Evolutionary conservation across 768 basidiomycete genomes (phyloP), one percentile per base, ranked within the genome.

Genomic region (Tubosaeta brunneosetosa): DNA sequence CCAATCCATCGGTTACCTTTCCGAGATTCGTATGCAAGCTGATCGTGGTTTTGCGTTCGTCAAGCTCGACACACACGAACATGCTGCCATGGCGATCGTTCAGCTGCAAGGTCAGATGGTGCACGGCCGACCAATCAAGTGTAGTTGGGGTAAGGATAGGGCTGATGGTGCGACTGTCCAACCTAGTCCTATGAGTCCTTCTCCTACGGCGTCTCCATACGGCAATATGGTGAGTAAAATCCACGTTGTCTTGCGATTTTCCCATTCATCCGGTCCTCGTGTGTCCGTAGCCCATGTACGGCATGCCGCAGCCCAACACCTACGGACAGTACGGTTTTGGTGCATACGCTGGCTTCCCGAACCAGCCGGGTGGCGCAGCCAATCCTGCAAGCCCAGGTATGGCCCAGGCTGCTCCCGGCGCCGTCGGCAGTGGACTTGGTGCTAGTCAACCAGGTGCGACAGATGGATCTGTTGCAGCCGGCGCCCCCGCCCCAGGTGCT

Each of bases 41-140:
- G 95, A 98, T 76, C 88, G 95, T 57, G 95, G 95, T 42, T 99
- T 98, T 69, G 95, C 97, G 2, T 98, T 98, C 66, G 94, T 99
- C 68, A 98, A 98, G 74, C 81, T 98, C 51, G 97, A 99, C 72
- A 93, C 93, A 47, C 95, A 98, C 70, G 94, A 98, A 68, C 94
- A 97, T 68, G 95, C 95, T 50, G 95, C 97, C 8, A 87, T 93
- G 84, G 95, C 95, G 36, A 99, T 99, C 64, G 88, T 95, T 55
- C 93, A 97, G 69, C 77, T 99, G 47, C 92, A 95, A 70, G 94
- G 95, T 49, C 91, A 94, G 74, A 90, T 93, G 80, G 91, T 99
- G 26, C 97, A 99, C 59, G 95, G 95, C 44, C 76, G 97, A 36
- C 93, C 94, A 8, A 92, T 98, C 78, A 98, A 97, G 74, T 95